Conservation (phyloP, 2,329 filamentous ascomycete genomes). For the Talaromyces pinophilus region DNA sequence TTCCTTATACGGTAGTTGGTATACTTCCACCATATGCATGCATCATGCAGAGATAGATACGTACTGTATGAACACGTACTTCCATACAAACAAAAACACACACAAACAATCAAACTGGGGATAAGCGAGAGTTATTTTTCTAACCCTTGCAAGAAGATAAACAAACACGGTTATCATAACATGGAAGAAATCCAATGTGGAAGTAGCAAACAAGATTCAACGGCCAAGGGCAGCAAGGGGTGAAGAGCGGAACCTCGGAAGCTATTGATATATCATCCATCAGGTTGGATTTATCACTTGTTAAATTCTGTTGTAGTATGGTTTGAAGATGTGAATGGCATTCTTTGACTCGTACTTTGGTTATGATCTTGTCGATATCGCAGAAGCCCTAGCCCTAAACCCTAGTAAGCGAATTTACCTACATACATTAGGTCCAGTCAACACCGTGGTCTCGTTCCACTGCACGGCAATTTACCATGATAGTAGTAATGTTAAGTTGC, state of each 20-base stretch:
- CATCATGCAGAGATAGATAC: background rate
- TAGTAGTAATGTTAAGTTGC: background rate
- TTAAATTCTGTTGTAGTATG: too few relatives aligned
- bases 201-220: background rate
- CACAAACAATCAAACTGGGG: background rate
- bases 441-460: background rate
- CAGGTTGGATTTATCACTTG: background rate
- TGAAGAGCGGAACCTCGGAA: too few relatives aligned
- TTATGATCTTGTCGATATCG: background rate
- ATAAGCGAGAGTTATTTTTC: background rate
- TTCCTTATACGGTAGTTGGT: background rate
- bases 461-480: background rate
- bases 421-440: background rate
- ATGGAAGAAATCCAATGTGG: background rate
- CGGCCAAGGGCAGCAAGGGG: background rate
- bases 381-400: constrained; percentile 1
- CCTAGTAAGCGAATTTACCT: constrained; percentile 3
- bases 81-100: background rate
- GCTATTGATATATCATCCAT: background rate
- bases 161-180: background rate
- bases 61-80: background rate
- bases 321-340: background rate
- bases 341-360: background rate
- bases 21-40: background rate
- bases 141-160: background rate